phyloP scores from a whole-genome alignment of 306 rosid genomes.

The Cicer chorassanicum region DNA sequence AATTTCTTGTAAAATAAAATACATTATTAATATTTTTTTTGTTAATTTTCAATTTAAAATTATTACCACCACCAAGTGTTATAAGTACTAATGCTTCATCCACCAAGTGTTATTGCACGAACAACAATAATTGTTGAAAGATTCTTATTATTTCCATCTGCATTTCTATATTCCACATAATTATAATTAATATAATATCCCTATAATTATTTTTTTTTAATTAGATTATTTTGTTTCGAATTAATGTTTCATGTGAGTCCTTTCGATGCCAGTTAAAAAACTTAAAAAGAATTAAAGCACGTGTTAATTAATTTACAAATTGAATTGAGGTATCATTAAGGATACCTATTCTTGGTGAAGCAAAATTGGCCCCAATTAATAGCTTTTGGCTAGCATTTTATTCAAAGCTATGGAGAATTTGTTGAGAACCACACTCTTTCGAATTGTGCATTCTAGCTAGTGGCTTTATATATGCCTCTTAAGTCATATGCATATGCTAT shows the following conservation, averaged over 20 bases:
- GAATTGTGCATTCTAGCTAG: background rate
- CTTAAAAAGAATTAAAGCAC: too few species aligned
- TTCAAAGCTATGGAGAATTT: background rate
- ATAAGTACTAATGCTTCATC: slow-evolving; percentile 54
- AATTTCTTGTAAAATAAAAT: too few species aligned
- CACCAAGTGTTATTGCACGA: slow-evolving; percentile 56
- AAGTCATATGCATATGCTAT: background rate
- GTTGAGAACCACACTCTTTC: background rate
- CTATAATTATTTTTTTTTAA: too few species aligned
- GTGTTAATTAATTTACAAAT: slow-evolving; percentile 45
- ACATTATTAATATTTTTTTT: too few species aligned
- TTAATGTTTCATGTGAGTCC: too few species aligned
- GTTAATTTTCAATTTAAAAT: slow-evolving; percentile 31
- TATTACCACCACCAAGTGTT: slow-evolving; percentile 67
- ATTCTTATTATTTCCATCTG: slow-evolving; percentile 63
- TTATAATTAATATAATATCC: too few species aligned
- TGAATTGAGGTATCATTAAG: slow-evolving; percentile 74
- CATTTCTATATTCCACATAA: background rate
- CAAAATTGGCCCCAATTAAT: slow-evolving; percentile 72
- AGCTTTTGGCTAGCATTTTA: slow-evolving; percentile 50
- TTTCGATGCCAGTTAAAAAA: too few species aligned
- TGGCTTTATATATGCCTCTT: slow-evolving; percentile 19
- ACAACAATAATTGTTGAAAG: slow-evolving; percentile 48
- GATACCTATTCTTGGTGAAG: slow-evolving; percentile 72
- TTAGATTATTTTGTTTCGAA: too few species aligned